Evolutionary conservation across 345 rosid genomes (phyloP).

Genomic region (Turritis glabra): DNA sequence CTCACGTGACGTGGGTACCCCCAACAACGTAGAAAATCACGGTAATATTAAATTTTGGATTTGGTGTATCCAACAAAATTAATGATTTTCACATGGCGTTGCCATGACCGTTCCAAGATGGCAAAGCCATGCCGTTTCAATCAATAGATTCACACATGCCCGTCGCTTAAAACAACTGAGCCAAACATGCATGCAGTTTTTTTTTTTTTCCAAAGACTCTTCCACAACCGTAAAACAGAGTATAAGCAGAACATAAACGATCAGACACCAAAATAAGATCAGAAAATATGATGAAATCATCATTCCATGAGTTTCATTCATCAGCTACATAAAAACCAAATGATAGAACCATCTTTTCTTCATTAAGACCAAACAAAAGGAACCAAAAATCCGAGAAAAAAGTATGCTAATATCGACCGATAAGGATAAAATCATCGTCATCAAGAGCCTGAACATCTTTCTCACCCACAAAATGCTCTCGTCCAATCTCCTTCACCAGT

Average conservation of each 20-base stretch:
- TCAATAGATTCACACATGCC: neutral
- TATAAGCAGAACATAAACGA: neutral
- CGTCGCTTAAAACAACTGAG: neutral
- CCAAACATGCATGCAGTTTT: slow-evolving; percentile 7
- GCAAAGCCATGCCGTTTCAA: slow-evolving; percentile 1
- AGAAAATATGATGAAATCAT: neutral
- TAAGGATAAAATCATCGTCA: slow-evolving; percentile 74
- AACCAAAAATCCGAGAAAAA: neutral
- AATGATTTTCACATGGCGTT: slow-evolving; percentile 29
- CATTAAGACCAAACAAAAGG: slow-evolving; percentile 4
- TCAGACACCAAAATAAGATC: slow-evolving; percentile 1
- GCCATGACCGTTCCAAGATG: slow-evolving; percentile 3
- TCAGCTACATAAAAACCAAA: slow-evolving; percentile 24
- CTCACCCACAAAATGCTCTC: slow-evolving; percentile 80
- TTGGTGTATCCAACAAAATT: slow-evolving; percentile 30
- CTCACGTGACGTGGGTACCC: slow-evolving; percentile 38
- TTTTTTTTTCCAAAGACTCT: neutral
- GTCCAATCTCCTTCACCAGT: slow-evolving; percentile 69
- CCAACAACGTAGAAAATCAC: slow-evolving; percentile 15
- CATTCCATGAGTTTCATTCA: slow-evolving; percentile 11
- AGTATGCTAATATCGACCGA: slow-evolving; percentile 58
- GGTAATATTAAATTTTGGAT: slow-evolving; percentile 1
- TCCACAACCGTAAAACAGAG: neutral
- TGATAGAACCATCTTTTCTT: slow-evolving; percentile 5
- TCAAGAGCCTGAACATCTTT: slow-evolving; percentile 75